Evolutionary conservation across 805 yeast genomes (phyloP).

Genomic region (Pichia scutulata): DNA sequence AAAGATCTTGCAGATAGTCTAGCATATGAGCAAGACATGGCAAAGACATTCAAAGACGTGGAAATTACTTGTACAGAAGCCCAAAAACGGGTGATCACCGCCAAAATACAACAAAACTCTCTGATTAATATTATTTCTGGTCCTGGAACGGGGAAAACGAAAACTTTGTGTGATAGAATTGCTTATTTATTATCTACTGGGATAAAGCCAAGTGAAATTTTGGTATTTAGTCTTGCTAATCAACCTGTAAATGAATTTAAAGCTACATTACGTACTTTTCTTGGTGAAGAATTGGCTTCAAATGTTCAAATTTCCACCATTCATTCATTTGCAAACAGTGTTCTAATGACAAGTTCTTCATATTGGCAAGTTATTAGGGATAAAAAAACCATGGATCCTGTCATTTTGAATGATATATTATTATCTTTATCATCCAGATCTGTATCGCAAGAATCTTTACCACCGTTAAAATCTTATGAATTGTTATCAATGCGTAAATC

Average conservation of each 20-base stretch:
- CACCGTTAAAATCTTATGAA: background rate
- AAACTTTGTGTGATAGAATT: constrained; percentile 48
- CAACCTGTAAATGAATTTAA: constrained; percentile 49
- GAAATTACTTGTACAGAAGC: constrained; percentile 32
- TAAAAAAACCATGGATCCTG: constrained; percentile 11
- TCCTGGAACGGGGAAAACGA: constrained; percentile 71
- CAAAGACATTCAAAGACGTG: background rate
- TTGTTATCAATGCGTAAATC: background rate
- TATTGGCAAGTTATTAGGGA: constrained; percentile 45
- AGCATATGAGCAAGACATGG: background rate
- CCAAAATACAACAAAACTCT: constrained; percentile 31
- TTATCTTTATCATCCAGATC: background rate
- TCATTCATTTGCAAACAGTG: constrained; percentile 51
- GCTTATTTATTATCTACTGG: constrained; percentile 35
- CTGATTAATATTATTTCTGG: constrained; percentile 54
- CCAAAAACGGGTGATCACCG: constrained; percentile 39
- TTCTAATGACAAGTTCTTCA: constrained; percentile 33
- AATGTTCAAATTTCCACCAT: constrained; percentile 47
- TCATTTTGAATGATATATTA: constrained; percentile 5
- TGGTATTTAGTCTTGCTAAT: constrained; percentile 63
- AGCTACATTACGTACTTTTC: constrained; percentile 22
- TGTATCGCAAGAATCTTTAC: background rate
- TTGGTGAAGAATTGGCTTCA: constrained; percentile 30
- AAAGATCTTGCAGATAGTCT: background rate
- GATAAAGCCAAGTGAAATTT: constrained; percentile 42